Evolutionary conservation across 116 monocot genomes (phyloP).

Genomic region (Dioscorea cayenensis): DNA sequence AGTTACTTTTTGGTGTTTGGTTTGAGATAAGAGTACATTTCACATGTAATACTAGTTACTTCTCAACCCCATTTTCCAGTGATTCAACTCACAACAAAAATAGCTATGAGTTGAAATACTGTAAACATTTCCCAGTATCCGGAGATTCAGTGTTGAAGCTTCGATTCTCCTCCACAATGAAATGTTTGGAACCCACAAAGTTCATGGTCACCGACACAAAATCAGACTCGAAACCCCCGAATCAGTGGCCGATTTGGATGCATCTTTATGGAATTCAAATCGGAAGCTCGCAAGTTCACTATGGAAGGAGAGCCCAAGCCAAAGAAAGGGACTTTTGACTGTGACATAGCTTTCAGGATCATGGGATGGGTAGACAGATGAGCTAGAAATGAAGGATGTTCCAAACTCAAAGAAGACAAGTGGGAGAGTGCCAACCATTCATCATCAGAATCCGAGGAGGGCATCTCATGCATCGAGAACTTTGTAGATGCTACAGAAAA

Average conservation of each 20-base stretch:
- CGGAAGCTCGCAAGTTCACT: slow-evolving; percentile 36
- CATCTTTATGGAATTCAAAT: slow-evolving; percentile 8
- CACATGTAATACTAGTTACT: too few relatives aligned
- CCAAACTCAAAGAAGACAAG: slow-evolving; percentile 88
- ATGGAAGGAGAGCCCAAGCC: slow-evolving; percentile 42
- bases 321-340: slow-evolving; percentile 66
- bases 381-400: slow-evolving; percentile 52
- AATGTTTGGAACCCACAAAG: slow-evolving; percentile 65
- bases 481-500: slow-evolving; percentile 30
- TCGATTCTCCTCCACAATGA: slow-evolving; percentile 54
- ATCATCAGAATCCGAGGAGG: slow-evolving; percentile 93
- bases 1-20: too few relatives aligned
- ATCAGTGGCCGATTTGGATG: not conserved
- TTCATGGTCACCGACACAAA: slow-evolving; percentile 47
- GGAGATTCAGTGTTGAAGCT: not conserved
- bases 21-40: too few relatives aligned
- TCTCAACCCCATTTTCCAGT: too few relatives aligned
- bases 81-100: too few relatives aligned
- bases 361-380: slow-evolving; percentile 43
- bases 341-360: slow-evolving; percentile 34
- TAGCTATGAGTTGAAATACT: too few relatives aligned
- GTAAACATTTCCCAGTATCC: not conserved
- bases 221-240: slow-evolving; percentile 21
- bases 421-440: slow-evolving; percentile 9
- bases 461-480: slow-evolving; percentile 56